Evolutionary conservation across 345 rosid species (phyloP).

Genomic region (Sonneratia caseolaris): DNA sequence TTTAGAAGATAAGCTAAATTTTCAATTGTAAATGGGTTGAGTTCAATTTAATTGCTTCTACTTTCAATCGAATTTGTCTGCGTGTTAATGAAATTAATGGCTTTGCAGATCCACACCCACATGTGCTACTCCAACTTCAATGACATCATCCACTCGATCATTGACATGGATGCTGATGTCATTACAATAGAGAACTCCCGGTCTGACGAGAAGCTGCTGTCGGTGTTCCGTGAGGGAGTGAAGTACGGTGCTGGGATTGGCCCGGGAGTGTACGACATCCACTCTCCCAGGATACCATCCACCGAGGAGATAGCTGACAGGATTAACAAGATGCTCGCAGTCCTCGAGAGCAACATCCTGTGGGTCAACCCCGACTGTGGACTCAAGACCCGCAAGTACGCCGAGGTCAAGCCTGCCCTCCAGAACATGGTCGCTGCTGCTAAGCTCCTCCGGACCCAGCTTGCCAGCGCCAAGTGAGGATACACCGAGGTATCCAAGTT

Average conservation of each 20-base stretch:
- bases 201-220: constrained; percentile 92
- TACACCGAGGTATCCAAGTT: neutral
- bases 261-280: constrained; percentile 94
- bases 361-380: constrained; percentile 99
- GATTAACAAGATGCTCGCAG: constrained; percentile 92
- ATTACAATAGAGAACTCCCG: constrained; percentile 99
- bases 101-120: constrained; percentile 85
- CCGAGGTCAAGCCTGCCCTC: constrained; percentile 89
- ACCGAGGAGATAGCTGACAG: constrained; percentile 89
- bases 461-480: constrained; percentile 70
- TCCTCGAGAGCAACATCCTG: constrained; percentile 73
- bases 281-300: constrained; percentile 95
- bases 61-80: neutral
- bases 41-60: neutral
- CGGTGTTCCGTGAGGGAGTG: constrained; percentile 96
- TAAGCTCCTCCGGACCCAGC: constrained; percentile 82
- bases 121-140: constrained; percentile 99
- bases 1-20: neutral
- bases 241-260: constrained; percentile 96
- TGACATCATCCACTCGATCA: constrained; percentile 91
- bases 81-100: neutral
- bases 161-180: constrained; percentile 96
- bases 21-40: neutral
- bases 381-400: constrained; percentile 83
- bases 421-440: constrained; percentile 85